Base-by-base conservation (phyloP, 1,284 basidiomycete species). In the Vanrija humicola region DNA sequence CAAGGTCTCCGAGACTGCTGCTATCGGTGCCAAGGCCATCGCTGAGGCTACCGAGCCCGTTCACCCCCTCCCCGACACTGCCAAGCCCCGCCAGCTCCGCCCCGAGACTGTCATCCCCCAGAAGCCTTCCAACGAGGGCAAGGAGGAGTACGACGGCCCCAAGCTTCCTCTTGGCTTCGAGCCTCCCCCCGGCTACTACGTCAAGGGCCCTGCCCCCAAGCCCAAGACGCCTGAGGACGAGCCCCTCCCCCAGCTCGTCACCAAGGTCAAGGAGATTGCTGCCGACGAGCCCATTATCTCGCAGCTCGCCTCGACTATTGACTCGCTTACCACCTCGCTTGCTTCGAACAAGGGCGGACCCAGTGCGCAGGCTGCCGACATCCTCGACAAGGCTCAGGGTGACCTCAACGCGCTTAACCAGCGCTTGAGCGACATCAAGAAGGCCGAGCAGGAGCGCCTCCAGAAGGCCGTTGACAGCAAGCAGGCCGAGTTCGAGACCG, bases 251-350 rank as follows among this genome's bases (percentile, higher is more conserved):
- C 82, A 89, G 44, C 81, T 98, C 58, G 87, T 90, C 0, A 90
- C 93, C 5, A 82, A 84, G 38, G 84, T 98, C 54, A 82, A 85
- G 53, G 86, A 86, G 53, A 81, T 93, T 50, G 82, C 81, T 43
- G 86, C 86, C 6, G 89, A 95, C 64, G 82, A 83, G 70, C 94
- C 95, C 16, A 86, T 97, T 68, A 88, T 98, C 59, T 82, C 86
- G 1, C 91, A 97, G 73, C 85, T 98, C 16, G 95, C 94, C 5
- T 83, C 85, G 14, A 95, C 92, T 43, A 98, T 98, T 66, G 95
- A 98, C 78, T 85, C 87, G 70, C 86, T 98, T 49, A 87, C 93
- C 18, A 83, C 86, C 12, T 94, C 89, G 78, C 80, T 97, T 40
- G 68, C 73, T 3, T 59, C 66, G 3, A 88, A 87, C 65, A 86